Evolutionary conservation across 495 filamentous ascomycete genomes (phyloP), one percentile per base, ranked within the genome.

Genomic region (Xylaria curta): DNA sequence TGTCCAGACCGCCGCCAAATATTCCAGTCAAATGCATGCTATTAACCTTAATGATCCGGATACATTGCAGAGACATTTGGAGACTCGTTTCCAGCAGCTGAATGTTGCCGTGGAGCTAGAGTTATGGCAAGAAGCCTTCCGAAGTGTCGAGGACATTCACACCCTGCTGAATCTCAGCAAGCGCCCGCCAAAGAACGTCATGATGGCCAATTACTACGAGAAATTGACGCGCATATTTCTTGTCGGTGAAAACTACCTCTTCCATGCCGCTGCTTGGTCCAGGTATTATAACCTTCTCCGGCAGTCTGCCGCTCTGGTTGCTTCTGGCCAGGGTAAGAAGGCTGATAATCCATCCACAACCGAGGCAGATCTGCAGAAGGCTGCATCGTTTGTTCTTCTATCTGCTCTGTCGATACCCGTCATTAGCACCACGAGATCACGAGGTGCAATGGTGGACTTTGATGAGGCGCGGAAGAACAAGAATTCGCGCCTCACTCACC

Each of bases 201-300:
- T 98, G 95, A 99, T 99, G 96, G 96, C 97, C 81, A 99, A 98
- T 85, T 99, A 99, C 89, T 99, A 98, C 84, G 97, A 99, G 87
- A 97, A 98, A 84, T 89, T 99, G 64, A 97, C 96, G 47, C 90
- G 94, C 60, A 99, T 99, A 79, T 99, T 99, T 87, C 89, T 99
- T 49, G 97, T 98, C 74, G 97, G 95, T 82, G 97, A 97, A 85
- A 99, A 99, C 84, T 98, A 98, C 79, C 90, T 99, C 36, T 99
- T 99, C 91, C 96, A 99, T 79, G 96, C 96, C 73, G 96, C 96
- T 54, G 94, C 96, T 61, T 98, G 93, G 93, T 95, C 93, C 73
- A 89, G 97, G 66, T 98, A 97, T 86, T 98, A 96, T 87, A 97
- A 94, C 83, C 89, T 99, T 31, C 90, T 98, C 60, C 94, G 95